phyloP scores from a whole-genome alignment of 2,329 filamentous ascomycete species.

The Pochonia chlamydosporia region DNA sequence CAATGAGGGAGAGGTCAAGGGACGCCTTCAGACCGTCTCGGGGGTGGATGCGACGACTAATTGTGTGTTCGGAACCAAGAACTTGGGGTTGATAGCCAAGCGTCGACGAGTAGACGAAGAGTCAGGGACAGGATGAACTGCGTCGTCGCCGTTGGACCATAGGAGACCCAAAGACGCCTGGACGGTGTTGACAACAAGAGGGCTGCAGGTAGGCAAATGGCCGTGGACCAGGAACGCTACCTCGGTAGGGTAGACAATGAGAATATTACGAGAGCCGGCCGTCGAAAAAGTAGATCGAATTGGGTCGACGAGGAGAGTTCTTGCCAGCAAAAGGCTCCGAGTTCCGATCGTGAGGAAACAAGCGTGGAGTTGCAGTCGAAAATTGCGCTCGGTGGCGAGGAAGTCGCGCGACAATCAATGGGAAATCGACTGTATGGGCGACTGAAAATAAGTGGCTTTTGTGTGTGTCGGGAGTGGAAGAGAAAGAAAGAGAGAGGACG shows the following conservation, averaged over 20 bases:
- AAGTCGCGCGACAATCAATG: constrained; percentile 2
- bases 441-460: neutral
- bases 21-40: neutral
- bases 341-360: neutral
- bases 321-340: neutral
- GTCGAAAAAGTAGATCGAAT: neutral
- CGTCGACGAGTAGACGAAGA: neutral
- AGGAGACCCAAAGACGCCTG: too few relatives aligned
- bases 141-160: neutral
- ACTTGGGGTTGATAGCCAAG: neutral
- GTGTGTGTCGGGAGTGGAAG: neutral
- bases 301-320: neutral
- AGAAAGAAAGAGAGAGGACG: too few relatives aligned
- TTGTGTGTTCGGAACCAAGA: neutral
- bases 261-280: neutral
- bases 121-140: neutral
- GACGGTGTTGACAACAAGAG: too few relatives aligned
- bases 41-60: neutral
- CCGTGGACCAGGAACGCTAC: neutral
- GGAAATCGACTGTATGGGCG: too few relatives aligned
- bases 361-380: neutral
- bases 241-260: neutral
- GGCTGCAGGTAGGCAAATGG: too few relatives aligned
- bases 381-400: constrained; percentile 3
- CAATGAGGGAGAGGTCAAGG: neutral